Conservation (phyloP, 768 basidiomycete genomes). For the Xerocomus brunneocitrinus region DNA sequence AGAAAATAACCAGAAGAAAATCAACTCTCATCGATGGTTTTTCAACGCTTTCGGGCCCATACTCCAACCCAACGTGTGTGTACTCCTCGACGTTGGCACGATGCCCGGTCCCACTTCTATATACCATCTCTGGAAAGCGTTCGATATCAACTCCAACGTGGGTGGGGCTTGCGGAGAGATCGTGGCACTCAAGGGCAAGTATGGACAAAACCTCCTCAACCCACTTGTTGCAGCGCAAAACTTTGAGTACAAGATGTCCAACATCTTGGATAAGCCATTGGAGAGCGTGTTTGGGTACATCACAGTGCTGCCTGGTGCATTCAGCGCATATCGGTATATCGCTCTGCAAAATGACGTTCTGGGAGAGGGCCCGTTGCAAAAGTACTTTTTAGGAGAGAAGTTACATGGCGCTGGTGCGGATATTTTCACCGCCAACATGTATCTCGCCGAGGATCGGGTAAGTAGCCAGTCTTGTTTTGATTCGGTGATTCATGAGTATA, state of each 20-base stretch:
- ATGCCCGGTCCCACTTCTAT: slow-evolving; percentile 85
- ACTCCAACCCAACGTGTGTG: slow-evolving; percentile 87
- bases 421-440: slow-evolving; percentile 96
- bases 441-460: slow-evolving; percentile 84
- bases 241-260: slow-evolving; percentile 92
- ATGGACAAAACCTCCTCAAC: slow-evolving; percentile 72
- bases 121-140: slow-evolving; percentile 93
- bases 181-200: slow-evolving; percentile 85
- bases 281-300: slow-evolving; percentile 93
- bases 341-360: slow-evolving; percentile 80
- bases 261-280: slow-evolving; percentile 89
- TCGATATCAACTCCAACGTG: slow-evolving; percentile 87
- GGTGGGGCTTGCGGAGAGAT: slow-evolving; percentile 97
- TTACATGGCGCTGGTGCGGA: slow-evolving; percentile 86
- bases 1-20: slow-evolving; percentile 93
- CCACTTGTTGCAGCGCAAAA: slow-evolving; percentile 89
- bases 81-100: slow-evolving; percentile 83
- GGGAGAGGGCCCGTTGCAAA: slow-evolving; percentile 87
- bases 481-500: slow-evolving; percentile 12
- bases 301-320: slow-evolving; percentile 88
- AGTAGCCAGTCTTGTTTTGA: slow-evolving; percentile 17
- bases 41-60: slow-evolving; percentile 86
- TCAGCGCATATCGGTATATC: slow-evolving; percentile 88
- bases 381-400: slow-evolving; percentile 97
- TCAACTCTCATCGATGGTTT: slow-evolving; percentile 94